Base-by-base conservation (phyloP, 768 basidiomycete species). In the Strobilomyces confusus region DNA sequence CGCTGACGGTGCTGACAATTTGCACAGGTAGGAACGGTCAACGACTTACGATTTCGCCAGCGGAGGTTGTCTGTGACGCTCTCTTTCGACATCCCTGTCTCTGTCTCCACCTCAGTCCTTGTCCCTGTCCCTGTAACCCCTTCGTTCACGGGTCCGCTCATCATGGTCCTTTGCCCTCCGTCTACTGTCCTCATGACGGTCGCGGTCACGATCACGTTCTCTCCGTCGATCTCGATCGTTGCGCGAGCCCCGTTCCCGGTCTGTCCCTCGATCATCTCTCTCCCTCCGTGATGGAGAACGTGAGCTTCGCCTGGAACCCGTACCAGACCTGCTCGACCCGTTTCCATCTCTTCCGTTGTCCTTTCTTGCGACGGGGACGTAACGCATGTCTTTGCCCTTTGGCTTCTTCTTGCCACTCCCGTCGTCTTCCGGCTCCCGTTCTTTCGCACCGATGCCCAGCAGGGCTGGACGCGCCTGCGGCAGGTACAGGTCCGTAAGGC, bases 391-490 rank as follows among this genome's bases (percentile, higher is more conserved):
- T 4, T 80, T 80, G 7, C 61, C 51, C 29, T 56, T 60, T 30
- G 77, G 73, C 61, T 71, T 78, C 63, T 75, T 79, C 72, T 76
- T 81, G 67, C 67, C 75, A 61, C 73, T 81, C 19, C 87, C 88
- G 55, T 89, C 83, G 52, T 91, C 87, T 5, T 81, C 77, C 0
- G 80, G 76, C 62, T 88, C 84, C 58, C 80, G 78, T 62, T 95
- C 89, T 65, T 97, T 98, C 3, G 97, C 97, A 2, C 97, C 95
- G 26, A 99, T 87, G 0, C 95, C 97, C 11, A 98, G 73, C 13
- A 98, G 70, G 0, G 93, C 86, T 0, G 95, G 94, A 15, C 97
- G 80, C 2, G 89, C 75, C 50, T 78, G 73, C 0, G 97, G 97
- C 0, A 95, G 71, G 66, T 92, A 94, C 2, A 94, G 87, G 60